phyloP scores from a whole-genome alignment of 2,329 filamentous ascomycete genomes.

The Grosmannia clavigera region DNA sequence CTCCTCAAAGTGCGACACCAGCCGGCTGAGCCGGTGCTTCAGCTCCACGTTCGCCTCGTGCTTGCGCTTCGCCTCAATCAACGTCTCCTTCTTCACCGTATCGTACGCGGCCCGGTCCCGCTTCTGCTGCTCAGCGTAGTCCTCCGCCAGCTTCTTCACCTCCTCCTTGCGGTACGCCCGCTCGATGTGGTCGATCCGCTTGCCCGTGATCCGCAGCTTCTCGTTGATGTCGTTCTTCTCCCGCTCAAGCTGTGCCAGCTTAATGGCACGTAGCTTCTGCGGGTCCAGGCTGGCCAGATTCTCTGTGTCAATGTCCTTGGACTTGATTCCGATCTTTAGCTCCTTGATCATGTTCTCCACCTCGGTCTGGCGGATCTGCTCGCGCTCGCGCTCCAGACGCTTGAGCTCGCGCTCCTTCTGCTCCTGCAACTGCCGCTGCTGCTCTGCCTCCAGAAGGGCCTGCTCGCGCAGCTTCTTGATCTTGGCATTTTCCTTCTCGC shows the following conservation, averaged over 20 bases:
- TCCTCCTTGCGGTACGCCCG: constrained; percentile 95
- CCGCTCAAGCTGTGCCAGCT: constrained; percentile 88
- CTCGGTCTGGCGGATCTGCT: constrained; percentile 84
- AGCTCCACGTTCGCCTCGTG: constrained; percentile 87
- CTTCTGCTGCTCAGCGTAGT: constrained; percentile 75
- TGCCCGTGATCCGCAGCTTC: constrained; percentile 80
- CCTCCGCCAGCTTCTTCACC: constrained; percentile 74
- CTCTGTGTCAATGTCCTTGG: constrained; percentile 59
- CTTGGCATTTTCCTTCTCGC: constrained; percentile 84
- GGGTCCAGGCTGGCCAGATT: constrained; percentile 80
- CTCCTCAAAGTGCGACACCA: constrained; percentile 72
- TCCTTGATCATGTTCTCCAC: constrained; percentile 87
- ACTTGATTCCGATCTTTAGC: constrained; percentile 78
- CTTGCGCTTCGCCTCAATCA: constrained; percentile 71
- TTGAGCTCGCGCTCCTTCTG: constrained; percentile 82
- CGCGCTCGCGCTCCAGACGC: constrained; percentile 74
- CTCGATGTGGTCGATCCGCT: constrained; percentile 94
- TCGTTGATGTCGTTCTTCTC: constrained; percentile 96
- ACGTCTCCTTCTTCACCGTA: constrained; percentile 60
- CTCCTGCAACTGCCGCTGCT: constrained; percentile 79
- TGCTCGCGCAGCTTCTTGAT: constrained; percentile 78
- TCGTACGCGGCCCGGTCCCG: constrained; percentile 72
- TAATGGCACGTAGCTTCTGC: constrained; percentile 83
- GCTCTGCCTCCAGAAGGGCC: constrained; percentile 80
- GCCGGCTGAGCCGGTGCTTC: constrained; percentile 78